Evolutionary conservation across 257 asterid genomes (phyloP).

Genomic region (Ballota nigra): DNA sequence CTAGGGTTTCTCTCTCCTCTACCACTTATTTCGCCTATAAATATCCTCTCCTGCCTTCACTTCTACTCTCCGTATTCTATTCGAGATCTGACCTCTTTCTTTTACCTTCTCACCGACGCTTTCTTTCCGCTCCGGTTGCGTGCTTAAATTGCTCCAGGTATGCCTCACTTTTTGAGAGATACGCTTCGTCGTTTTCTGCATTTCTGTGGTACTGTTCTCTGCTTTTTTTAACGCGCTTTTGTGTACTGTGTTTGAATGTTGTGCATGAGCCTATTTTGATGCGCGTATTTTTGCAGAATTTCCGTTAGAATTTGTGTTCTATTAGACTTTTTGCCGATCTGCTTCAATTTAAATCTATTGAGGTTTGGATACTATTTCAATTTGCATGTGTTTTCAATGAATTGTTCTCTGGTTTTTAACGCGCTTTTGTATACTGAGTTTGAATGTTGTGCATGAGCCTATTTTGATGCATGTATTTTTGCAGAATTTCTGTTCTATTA

Average conservation of each 20-base stretch:
- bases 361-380: neutral
- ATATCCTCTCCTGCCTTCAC: slow-evolving; percentile 39
- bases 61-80: slow-evolving; percentile 31
- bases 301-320: neutral
- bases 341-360: neutral
- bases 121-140: slow-evolving; percentile 11
- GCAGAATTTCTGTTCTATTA: neutral
- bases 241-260: neutral
- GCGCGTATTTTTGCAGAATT: neutral
- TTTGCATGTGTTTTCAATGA: slow-evolving; percentile 7
- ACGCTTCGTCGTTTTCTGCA: slow-evolving; percentile 9
- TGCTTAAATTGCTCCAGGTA: slow-evolving; percentile 26
- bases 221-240: slow-evolving; percentile 6
- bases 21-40: slow-evolving; percentile 28
- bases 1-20: slow-evolving; percentile 32
- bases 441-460: slow-evolving; percentile 18
- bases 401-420: neutral
- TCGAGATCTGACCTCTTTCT: slow-evolving; percentile 51
- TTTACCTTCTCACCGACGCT: slow-evolving; percentile 33
- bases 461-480: neutral
- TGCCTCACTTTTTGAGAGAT: neutral
- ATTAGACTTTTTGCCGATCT: neutral
- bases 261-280: slow-evolving; percentile 21
- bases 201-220: slow-evolving; percentile 11
- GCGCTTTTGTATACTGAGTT: neutral